Conservation (phyloP, 1,284 basidiomycete genomes). For the Anthracocystis panici-leucophaei region DNA sequence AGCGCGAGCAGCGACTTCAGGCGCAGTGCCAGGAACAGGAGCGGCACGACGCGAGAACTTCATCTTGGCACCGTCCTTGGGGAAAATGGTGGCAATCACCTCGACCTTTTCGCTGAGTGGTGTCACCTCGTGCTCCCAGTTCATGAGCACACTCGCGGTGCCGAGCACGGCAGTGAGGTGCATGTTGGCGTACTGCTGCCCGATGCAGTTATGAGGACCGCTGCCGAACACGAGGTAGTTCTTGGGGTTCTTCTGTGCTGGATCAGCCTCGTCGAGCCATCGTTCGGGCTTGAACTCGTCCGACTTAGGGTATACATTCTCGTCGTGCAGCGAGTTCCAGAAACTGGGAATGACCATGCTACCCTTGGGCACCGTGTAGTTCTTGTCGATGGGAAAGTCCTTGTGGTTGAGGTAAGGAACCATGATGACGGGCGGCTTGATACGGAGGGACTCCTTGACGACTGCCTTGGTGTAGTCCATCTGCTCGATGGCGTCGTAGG, state of each 20-base stretch:
- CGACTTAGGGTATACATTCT: constrained; percentile 86
- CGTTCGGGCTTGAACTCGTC: constrained; percentile 87
- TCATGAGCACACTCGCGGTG: constrained; percentile 82
- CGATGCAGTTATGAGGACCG: constrained; percentile 86
- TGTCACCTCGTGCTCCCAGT: constrained; percentile 90
- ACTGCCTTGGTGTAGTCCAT: constrained; percentile 93
- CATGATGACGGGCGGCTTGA: constrained; percentile 82
- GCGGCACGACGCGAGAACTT: constrained; percentile 74
- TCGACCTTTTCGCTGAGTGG: constrained; percentile 80
- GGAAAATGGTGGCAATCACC: constrained; percentile 78
- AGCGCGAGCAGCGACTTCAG: constrained; percentile 61
- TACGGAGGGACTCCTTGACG: constrained; percentile 89
- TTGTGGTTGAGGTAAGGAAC: constrained; percentile 92
- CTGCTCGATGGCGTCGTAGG: constrained; percentile 87
- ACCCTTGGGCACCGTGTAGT: constrained; percentile 90
- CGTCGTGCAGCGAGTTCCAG: constrained; percentile 89
- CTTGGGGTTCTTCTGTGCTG: constrained; percentile 88
- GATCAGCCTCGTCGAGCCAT: constrained; percentile 87
- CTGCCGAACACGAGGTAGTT: constrained; percentile 97
- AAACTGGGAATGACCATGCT: constrained; percentile 98
- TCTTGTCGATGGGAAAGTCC: constrained; percentile 87
- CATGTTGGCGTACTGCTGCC: constrained; percentile 90
- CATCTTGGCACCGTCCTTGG: constrained; percentile 87
- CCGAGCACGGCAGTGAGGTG: constrained; percentile 89
- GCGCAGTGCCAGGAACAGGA: constrained; percentile 53